These are phyloP conservation scores for Debaryomyces maramus DNA, from an alignment of 805 yeast species.

Conservation along the genomic window DNA sequence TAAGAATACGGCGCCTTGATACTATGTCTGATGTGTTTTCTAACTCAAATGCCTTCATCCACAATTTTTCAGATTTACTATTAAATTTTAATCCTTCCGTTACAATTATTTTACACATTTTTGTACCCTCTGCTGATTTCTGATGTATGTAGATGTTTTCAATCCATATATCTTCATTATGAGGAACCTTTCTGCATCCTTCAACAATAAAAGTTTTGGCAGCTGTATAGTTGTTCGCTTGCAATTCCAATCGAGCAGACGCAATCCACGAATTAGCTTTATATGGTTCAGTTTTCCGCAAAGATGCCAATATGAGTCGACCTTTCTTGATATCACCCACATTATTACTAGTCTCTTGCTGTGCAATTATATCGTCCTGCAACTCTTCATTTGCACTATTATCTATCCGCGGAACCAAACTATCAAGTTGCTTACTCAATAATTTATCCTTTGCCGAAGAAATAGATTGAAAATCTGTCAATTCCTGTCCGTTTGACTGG, in stretches of 20 bases:
- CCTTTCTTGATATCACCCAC: slow-evolving; percentile 61
- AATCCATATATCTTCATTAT: slow-evolving; percentile 76
- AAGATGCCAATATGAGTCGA: slow-evolving; percentile 60
- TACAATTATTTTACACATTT: slow-evolving; percentile 55
- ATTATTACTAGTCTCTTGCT: slow-evolving; percentile 20
- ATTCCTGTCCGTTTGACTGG: slow-evolving; percentile 14
- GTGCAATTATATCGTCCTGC: slow-evolving; percentile 27
- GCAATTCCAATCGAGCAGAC: slow-evolving; percentile 75
- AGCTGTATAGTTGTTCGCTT: slow-evolving; percentile 49
- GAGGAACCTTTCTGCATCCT: slow-evolving; percentile 72
- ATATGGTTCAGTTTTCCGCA: slow-evolving; percentile 69
- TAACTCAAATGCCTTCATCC: slow-evolving; percentile 70
- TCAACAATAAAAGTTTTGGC: slow-evolving; percentile 68
- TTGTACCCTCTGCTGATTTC: slow-evolving; percentile 37
- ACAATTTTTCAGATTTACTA: slow-evolving; percentile 57
- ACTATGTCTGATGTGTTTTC: slow-evolving; percentile 52
- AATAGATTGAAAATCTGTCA: slow-evolving; percentile 51
- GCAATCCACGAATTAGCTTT: slow-evolving; percentile 85
- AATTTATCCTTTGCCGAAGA: slow-evolving; percentile 65
- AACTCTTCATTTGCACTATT: slow-evolving; percentile 30
- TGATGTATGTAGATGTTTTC: slow-evolving; percentile 68
- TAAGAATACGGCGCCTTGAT: slow-evolving; percentile 57
- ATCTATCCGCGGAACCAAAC: slow-evolving; percentile 13
- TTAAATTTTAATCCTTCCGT: slow-evolving; percentile 64
- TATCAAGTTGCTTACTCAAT: slow-evolving; percentile 54